Evolutionary conservation across 108 stramenopile species (phyloP).

Genomic region (Hondaea fermentalgiana): DNA sequence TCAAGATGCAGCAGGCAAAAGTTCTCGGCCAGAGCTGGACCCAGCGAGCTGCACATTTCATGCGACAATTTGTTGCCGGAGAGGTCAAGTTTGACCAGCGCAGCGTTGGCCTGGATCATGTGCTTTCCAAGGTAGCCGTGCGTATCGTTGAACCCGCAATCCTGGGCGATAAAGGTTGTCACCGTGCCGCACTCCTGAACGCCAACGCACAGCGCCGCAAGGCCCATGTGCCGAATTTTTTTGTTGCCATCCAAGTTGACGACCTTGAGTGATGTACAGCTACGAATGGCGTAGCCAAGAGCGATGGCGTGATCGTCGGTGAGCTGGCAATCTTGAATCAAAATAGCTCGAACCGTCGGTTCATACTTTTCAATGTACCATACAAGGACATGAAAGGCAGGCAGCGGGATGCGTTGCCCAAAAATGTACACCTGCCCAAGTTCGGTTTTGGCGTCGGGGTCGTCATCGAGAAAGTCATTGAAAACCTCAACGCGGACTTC

Average conservation of each 20-base stretch:
- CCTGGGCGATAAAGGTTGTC: neutral
- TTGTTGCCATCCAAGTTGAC: neutral
- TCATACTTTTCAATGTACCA: neutral
- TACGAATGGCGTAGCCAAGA: neutral
- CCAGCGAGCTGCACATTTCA: neutral
- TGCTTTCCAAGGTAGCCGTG: neutral
- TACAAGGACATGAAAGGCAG: neutral
- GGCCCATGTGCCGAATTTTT: neutral
- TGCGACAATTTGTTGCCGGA: neutral
- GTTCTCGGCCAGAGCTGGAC: neutral
- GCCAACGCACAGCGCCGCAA: neutral
- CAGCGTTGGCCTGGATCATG: neutral
- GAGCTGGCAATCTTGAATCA: neutral
- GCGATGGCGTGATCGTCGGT: neutral
- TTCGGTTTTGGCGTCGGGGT: neutral
- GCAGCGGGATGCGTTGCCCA: neutral
- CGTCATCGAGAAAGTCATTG: neutral
- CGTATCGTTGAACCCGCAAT: neutral
- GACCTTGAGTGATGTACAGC: neutral
- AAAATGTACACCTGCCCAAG: neutral
- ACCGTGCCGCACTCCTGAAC: neutral
- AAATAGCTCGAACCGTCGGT: neutral
- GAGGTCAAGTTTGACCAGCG: neutral
- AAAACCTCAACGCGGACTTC: neutral
- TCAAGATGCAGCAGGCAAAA: neutral